A percentile compares a stretch with the other conserved stretches of the same genome.
phyloP scores from a whole-genome alignment of 2,329 filamentous ascomycete species.

The Fusarium pilosicola region DNA sequence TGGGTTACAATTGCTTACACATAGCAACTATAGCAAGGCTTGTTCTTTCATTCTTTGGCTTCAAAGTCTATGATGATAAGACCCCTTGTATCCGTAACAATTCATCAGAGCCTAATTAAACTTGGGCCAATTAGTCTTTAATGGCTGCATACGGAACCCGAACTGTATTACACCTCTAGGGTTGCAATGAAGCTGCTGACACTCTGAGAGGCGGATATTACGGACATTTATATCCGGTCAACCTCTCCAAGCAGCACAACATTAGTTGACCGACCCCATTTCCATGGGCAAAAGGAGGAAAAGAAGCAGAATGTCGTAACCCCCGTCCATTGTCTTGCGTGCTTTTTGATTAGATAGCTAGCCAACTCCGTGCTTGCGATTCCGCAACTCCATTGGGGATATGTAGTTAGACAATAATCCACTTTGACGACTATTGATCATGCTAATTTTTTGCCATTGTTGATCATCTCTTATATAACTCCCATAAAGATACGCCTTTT shows the following conservation, averaged over 20 bases:
- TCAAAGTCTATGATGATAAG: neutral
- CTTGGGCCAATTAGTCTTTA: neutral
- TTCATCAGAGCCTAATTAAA: neutral
- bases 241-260: constrained; percentile 1
- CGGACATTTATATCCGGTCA: constrained; percentile 22
- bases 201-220: constrained; percentile 2
- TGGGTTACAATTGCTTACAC: neutral
- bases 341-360: constrained; percentile 25
- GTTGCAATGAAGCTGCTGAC: neutral
- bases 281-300: neutral
- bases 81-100: neutral
- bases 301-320: neutral
- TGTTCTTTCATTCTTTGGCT: neutral
- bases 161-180: neutral
- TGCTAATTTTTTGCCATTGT: neutral
- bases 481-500: neutral
- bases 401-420: constrained; percentile 12
- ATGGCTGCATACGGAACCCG: neutral
- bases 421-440: constrained; percentile 1
- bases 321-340: neutral
- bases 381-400: constrained; percentile 23
- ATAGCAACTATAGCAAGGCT: neutral
- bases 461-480: neutral
- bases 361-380: neutral
- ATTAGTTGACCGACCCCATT: constrained; percentile 11